A percentile compares a stretch with the other conserved stretches of the same genome.
Conservation (phyloP, 192 early-diverging fungal genomes). For the Coemansia sp. region DNA sequence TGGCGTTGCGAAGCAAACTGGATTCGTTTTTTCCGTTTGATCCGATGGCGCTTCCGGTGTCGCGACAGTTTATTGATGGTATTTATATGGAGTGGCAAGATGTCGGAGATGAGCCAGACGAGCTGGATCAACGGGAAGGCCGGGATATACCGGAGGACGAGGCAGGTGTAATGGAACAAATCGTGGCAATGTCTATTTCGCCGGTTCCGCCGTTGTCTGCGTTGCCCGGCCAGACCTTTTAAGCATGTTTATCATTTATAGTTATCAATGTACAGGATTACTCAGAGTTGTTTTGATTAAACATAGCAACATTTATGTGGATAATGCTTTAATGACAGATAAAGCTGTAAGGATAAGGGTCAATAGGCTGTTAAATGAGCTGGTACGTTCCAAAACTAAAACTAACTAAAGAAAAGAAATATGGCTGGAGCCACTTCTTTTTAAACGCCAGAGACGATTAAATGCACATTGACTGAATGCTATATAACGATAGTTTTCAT, state of each 20-base stretch:
- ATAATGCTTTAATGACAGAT: no score
- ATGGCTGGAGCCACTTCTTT: no score
- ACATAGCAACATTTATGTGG: no score
- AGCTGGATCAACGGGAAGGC: background rate
- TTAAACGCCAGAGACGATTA: no score
- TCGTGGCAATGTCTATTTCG: conserved; percentile 49
- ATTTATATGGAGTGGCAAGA: conserved; percentile 83
- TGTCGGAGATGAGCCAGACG: conserved; percentile 53
- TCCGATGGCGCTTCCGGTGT: conserved; percentile 75
- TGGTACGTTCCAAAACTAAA: no score
- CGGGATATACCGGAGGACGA: conserved; percentile 3
- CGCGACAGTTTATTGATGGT: conserved; percentile 63
- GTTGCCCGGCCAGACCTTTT: conserved; percentile 9
- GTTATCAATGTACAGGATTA: background rate
- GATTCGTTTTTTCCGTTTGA: conserved; percentile 94
- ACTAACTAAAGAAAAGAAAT: no score
- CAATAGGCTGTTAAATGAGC: no score
- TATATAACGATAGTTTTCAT: no score
- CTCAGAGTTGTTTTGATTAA: background rate
- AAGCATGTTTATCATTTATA: background rate
- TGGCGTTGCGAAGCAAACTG: conserved; percentile 51
- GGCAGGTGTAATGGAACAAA: conserved; percentile 31
- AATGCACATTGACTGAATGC: no score
- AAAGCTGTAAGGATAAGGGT: no score
- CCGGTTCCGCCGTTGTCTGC: conserved; percentile 27